These are phyloP conservation scores for Corylus avellana DNA, from an alignment of 306 rosid genomes.

Conservation along the genomic window DNA sequence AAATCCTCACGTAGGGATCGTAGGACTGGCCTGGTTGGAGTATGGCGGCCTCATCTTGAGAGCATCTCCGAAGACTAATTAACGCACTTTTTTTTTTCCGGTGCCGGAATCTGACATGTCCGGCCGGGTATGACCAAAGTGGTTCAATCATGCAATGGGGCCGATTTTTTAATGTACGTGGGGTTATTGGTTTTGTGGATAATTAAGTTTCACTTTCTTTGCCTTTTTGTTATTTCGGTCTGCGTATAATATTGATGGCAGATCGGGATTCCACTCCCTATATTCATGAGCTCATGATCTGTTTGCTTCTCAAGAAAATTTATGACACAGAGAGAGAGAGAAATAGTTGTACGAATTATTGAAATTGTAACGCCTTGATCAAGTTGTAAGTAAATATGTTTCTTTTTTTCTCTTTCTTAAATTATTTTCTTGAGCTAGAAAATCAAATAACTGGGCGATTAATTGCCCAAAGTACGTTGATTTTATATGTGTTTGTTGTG, in stretches of 20 bases:
- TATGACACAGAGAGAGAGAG: neutral
- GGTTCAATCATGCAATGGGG: conserved; percentile 37
- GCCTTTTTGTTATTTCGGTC: conserved; percentile 25
- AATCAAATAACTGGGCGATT: neutral
- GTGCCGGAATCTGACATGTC: conserved; percentile 37
- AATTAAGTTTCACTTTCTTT: conserved; percentile 20
- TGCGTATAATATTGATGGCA: conserved; percentile 20
- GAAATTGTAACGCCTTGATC: conserved; percentile 22
- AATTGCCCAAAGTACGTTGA: neutral
- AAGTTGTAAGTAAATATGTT: conserved; percentile 34
- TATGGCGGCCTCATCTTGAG: conserved; percentile 73
- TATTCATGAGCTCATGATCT: conserved; percentile 22
- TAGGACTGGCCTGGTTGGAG: conserved; percentile 46
- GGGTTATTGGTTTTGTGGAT: conserved; percentile 61
- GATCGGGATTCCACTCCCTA: conserved; percentile 28
- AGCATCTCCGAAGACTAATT: conserved; percentile 69
- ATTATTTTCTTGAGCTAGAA: conserved; percentile 3
- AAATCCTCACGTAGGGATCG: conserved; percentile 60
- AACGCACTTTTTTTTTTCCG: conserved; percentile 12
- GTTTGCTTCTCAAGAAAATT: conserved; percentile 23
- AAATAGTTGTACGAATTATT: conserved; percentile 6
- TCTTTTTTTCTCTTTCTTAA: conserved; percentile 5
- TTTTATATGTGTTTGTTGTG: neutral
- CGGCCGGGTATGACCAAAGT: conserved; percentile 1
- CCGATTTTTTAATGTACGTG: conserved; percentile 27